Base-by-base conservation (phyloP, 352 stramenopile species). In the Aphanomyces euteiches region DNA sequence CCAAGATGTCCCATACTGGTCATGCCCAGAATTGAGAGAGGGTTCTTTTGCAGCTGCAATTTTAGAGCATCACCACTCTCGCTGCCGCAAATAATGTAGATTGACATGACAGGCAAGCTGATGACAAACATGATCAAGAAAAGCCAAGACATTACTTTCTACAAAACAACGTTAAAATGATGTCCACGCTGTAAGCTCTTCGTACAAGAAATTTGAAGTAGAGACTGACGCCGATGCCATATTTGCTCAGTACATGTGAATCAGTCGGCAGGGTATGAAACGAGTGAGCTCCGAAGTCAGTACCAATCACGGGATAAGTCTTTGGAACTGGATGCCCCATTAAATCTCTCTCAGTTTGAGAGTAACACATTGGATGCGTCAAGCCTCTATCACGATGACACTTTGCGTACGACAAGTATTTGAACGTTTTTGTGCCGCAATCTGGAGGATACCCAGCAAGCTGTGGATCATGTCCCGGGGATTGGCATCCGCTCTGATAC, bases 131-230 rank as follows among this genome's bases (percentile, higher is more conserved):
- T 82, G 38, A 94, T 58, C 67, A 94, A 77, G 70, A 94, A 94
- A 7, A 94, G 77, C 84, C 86, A 94, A 17, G 79, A 74, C 72
- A 94, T 88, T 66, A 89, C 86, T 67, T 94, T 94, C 64, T 70
- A 70, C 37, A n/a, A n/a, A 50, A 47, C 7, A 15, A 43, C 6
- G 2, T 15, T 48, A n/a, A 40, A 38, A 70, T 45, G n/a, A 19
- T 28, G 5, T 7, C 10, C 7, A 19, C 19, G 15, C 13, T 41
- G 15, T 8, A 38, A 3, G 3, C 39, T 19, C 5, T n/a, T 15
- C 45, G 37, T 61, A 70, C 64, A 72, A 94, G 81, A 80, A 89
- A 94, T 71, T 90, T 90, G 78, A 94, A 94, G 75, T 92, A 92
- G 39, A 92, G 79, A 6, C 78, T 83, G 65, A 92, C 87, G 59